phyloP scores from a whole-genome alignment of 2,329 filamentous ascomycete genomes.

The Sphaerulina populicola region DNA sequence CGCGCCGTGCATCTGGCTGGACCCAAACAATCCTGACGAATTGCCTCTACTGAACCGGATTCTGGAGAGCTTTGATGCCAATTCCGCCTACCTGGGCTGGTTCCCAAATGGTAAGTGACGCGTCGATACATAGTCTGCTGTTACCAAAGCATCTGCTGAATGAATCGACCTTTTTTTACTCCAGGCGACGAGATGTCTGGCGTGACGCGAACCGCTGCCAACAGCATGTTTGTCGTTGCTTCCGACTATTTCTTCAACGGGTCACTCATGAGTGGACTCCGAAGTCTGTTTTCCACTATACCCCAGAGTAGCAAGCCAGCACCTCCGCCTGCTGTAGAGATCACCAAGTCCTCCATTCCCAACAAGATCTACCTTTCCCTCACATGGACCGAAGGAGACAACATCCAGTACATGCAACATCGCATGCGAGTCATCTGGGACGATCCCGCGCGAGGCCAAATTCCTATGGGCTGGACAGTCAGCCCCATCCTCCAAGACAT shows the following conservation, averaged over 20 bases:
- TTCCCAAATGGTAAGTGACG: conserved; percentile 1
- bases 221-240: conserved; percentile 4
- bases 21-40: conserved; percentile 6
- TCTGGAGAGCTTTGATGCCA: not conserved
- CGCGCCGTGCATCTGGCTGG: conserved; percentile 9
- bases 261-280: conserved; percentile 4
- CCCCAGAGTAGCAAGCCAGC: not conserved
- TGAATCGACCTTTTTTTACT: too few species aligned
- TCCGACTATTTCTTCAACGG: conserved; percentile 7
- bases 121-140: too few species aligned
- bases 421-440: conserved; percentile 4
- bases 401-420: conserved; percentile 8
- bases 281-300: not conserved
- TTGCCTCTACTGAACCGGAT: not conserved
- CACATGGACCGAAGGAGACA: conserved; percentile 8
- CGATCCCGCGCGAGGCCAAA: not conserved
- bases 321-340: not conserved
- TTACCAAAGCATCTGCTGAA: too few species aligned
- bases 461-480: conserved; percentile 9
- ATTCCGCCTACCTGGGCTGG: conserved; percentile 7
- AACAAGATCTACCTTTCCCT: conserved; percentile 8
- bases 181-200: conserved; percentile 5
- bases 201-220: not conserved
- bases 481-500: conserved; percentile 4
- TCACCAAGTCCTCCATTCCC: not conserved